Evolutionary conservation across 345 rosid species (phyloP), one percentile per base, ranked within the genome.

Genomic region (Populus tremula): DNA sequence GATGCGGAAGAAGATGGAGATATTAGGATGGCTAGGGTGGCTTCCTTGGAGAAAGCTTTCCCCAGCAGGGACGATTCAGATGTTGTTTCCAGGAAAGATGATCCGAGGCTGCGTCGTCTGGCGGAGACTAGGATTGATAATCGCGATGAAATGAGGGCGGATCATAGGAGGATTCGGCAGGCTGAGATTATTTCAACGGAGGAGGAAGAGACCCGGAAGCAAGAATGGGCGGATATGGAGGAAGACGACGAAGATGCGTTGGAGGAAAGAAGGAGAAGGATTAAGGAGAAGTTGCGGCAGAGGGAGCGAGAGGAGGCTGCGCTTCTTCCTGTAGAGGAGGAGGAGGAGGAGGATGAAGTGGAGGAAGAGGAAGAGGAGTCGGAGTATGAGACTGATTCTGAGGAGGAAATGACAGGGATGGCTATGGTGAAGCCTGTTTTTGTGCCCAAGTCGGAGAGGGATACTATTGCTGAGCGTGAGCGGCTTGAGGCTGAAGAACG

Each of bases 311-410:
- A 91, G 38, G 93, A 88, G 59, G 85, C 86, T 68, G 87, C 80
- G 5, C 25, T 90, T 17, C 90, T 86, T 67, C 87, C 87, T n/a
- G n/a, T 54, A 54, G 87, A 81, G 36, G 92, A 89, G 78, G 95
- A 91, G 67, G 95, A 91, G 78, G 95, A 91, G 36, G 92, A 85
- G 70, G 50, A 20, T 20, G 84, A 86, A 17, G 82, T 84, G 65
- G 92, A 89, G 25, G 95, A 89, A 17, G 96, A 91, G 20, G 92
- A 88, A 33, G 92, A 88, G 41, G 89, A 85, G 47, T 88, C 90
- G 0, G 96, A 91, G 87, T 91, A 90, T 50, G 96, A 91, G 88
- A 91, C 93, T 31, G 93, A 90, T 77, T 91, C 92, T 0, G 93
- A 90, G 39, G 96, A 91, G 20, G 96, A 88, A 5, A 83, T 80